phyloP scores from a whole-genome alignment of 2,329 filamentous ascomycete genomes.

The Trichoderma lentiforme region DNA sequence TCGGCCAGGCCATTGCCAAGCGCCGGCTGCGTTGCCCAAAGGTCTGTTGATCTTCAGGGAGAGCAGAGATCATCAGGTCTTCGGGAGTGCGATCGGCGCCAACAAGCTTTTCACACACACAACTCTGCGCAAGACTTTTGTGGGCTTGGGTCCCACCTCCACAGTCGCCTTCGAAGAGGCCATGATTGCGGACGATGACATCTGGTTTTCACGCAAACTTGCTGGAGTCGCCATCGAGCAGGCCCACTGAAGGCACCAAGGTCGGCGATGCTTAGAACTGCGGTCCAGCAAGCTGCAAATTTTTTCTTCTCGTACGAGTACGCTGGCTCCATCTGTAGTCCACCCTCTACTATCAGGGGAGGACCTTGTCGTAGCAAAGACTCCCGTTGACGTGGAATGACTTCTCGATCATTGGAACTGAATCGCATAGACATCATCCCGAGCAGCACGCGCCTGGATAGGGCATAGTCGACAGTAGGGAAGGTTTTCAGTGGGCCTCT shows the following conservation, averaged over 20 bases:
- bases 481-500: conserved; percentile 5
- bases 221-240: neutral
- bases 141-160: conserved; percentile 11
- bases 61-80: conserved; percentile 7
- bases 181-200: conserved; percentile 12
- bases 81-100: conserved; percentile 13
- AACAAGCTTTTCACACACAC: conserved; percentile 18
- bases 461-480: neutral
- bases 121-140: neutral
- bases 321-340: conserved; percentile 1
- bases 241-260: conserved; percentile 7
- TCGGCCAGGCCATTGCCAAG: neutral
- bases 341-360: neutral
- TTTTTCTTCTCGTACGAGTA: neutral
- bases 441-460: neutral
- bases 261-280: neutral
- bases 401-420: neutral
- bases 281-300: neutral
- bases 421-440: neutral
- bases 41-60: conserved; percentile 15
- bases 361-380: neutral
- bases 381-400: neutral
- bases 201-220: neutral
- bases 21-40: neutral
- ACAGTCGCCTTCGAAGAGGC: neutral